Evolutionary conservation across 805 yeast species (phyloP).

Genomic region (Ogataea chonburiensis): DNA sequence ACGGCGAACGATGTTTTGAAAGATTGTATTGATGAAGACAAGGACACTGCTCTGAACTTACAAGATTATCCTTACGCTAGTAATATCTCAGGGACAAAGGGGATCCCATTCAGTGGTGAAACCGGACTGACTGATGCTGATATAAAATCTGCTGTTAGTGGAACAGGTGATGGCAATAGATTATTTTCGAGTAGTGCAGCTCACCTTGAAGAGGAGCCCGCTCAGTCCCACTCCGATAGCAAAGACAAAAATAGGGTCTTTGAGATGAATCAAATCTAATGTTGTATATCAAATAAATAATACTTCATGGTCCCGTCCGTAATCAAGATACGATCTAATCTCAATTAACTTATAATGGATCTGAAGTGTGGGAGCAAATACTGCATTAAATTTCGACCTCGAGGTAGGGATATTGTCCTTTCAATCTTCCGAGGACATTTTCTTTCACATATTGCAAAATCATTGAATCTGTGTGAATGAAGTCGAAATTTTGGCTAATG

Average conservation of each 20-base stretch:
- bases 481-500: slow-evolving; percentile 57
- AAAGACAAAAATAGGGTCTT: not conserved
- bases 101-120: slow-evolving; percentile 11
- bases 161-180: slow-evolving; percentile 30
- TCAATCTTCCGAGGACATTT: slow-evolving; percentile 50
- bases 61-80: slow-evolving; percentile 32
- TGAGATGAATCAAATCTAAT: too few species aligned
- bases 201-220: slow-evolving; percentile 18
- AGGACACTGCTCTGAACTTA: slow-evolving; percentile 37
- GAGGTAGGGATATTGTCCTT: slow-evolving; percentile 45
- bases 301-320: not conserved
- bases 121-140: slow-evolving; percentile 38
- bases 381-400: slow-evolving; percentile 25
- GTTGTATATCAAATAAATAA: too few species aligned
- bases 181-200: slow-evolving; percentile 35
- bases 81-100: slow-evolving; percentile 13
- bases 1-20: slow-evolving; percentile 14
- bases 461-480: slow-evolving; percentile 58
- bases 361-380: too few species aligned
- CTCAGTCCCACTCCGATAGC: slow-evolving; percentile 6
- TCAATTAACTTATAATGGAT: too few species aligned
- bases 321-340: too few species aligned
- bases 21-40: slow-evolving; percentile 35
- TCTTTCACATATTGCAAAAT: slow-evolving; percentile 47
- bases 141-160: slow-evolving; percentile 43